Conservation (phyloP, 108 stramenopile genomes). For the Cyclostephanos invisitatus region DNA sequence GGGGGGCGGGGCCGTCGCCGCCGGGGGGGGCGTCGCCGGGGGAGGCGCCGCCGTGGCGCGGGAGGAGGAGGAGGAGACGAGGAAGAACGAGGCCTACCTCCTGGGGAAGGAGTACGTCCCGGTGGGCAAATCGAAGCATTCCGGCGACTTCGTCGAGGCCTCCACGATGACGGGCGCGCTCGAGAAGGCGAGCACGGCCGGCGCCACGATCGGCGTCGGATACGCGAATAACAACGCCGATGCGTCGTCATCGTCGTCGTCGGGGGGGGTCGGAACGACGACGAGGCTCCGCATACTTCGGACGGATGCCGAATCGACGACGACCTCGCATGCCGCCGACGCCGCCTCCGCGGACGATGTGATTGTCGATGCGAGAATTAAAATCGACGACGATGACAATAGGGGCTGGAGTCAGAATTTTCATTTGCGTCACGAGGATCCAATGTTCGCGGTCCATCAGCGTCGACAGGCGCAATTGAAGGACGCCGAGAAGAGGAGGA, state of each 20-base stretch:
- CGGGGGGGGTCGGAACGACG: constrained; percentile 14
- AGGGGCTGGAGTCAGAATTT: constrained; percentile 72
- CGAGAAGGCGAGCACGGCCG: constrained; percentile 50
- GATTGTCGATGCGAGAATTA: neutral
- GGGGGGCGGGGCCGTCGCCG: constrained; percentile 15
- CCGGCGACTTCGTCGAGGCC: constrained; percentile 66
- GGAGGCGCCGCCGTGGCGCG: neutral
- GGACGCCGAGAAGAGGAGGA: constrained; percentile 60
- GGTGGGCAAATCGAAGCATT: constrained; percentile 42
- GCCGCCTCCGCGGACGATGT: neutral
- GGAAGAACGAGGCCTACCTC: constrained; percentile 89
- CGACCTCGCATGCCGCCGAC: neutral
- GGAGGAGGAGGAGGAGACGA: constrained; percentile 47
- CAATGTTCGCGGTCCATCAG: constrained; percentile 78
- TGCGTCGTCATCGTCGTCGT: no score
- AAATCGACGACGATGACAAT: constrained; percentile 19
- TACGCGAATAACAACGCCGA: neutral
- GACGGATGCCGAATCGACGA: constrained; percentile 15
- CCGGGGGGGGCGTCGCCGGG: constrained; percentile 3
- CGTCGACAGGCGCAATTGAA: constrained; percentile 49
- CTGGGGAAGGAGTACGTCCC: constrained; percentile 86
- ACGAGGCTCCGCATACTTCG: constrained; percentile 26
- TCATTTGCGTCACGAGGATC: constrained; percentile 81
- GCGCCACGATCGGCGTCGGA: constrained; percentile 43
- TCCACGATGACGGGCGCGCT: constrained; percentile 61